Percentiles rank a stretch among this genome's conserved stretches.
Evolutionary conservation across 2,329 filamentous ascomycete genomes (phyloP).

Genomic region (Corynespora cassiicola): DNA sequence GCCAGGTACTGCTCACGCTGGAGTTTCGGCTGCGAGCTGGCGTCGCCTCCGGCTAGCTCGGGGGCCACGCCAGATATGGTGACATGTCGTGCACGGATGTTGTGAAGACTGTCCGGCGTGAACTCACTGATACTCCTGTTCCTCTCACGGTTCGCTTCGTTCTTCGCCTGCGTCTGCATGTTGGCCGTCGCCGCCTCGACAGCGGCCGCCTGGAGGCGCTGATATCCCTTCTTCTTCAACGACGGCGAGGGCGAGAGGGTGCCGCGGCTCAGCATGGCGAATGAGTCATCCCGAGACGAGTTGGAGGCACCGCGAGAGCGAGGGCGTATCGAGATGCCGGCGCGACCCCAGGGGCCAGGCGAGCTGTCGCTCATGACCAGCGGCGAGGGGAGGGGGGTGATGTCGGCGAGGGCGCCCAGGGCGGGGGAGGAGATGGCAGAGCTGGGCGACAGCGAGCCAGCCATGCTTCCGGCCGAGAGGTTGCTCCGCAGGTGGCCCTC

Average conservation of each 20-base stretch:
- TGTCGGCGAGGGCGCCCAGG: constrained; percentile 55
- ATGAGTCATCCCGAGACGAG: constrained; percentile 39
- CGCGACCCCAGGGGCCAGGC: constrained; percentile 50
- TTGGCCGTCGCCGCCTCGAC: constrained; percentile 46
- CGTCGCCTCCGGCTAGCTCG: constrained; percentile 53
- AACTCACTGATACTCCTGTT: constrained; percentile 92
- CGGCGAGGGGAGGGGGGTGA: constrained; percentile 61
- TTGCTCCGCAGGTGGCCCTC: constrained; percentile 46
- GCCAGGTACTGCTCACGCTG: constrained; percentile 84
- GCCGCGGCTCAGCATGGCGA: constrained; percentile 35
- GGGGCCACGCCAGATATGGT: constrained; percentile 62
- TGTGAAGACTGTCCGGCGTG: constrained; percentile 72
- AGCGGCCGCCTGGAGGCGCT: constrained; percentile 49
- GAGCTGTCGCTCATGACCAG: constrained; percentile 51
- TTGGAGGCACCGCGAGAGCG: constrained; percentile 42
- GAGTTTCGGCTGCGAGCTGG: constrained; percentile 61
- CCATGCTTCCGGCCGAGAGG: constrained; percentile 52
- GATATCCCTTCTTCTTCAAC: constrained; percentile 57
- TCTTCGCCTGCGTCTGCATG: constrained; percentile 36
- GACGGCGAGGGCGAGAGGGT: constrained; percentile 46
- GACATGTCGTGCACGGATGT: constrained; percentile 72
- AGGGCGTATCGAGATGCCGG: constrained; percentile 35
- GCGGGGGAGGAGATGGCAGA: constrained; percentile 56
- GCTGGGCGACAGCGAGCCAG: constrained; percentile 52
- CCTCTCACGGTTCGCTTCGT: constrained; percentile 61